Evolutionary conservation across 768 basidiomycete genomes (phyloP), one percentile per base, ranked within the genome.

Genomic region (Russula earlei): DNA sequence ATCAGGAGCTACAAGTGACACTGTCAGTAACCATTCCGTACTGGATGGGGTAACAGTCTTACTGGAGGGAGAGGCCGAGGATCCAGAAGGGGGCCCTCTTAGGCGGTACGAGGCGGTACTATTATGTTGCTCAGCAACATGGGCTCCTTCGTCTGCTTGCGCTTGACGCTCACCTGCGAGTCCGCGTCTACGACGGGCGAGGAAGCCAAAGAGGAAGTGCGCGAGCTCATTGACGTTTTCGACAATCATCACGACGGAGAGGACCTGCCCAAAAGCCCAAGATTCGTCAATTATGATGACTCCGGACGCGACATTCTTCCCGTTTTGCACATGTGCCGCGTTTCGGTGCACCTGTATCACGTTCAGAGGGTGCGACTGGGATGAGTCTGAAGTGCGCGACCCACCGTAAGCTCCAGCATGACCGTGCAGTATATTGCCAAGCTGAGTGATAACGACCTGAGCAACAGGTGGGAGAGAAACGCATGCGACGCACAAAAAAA

Each of bases 241-340:
- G 8, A 52, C 12, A 17, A 58, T 52, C 59, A 58, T 58, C 29
- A 59, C 56, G 31, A 47, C 25, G 17, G 59, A 6, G 20, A 60
- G 51, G 36, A 52, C 25, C 42, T 60, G 59, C 15, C 59, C 59
- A 46, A 60, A 60, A 6, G 19, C 33, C 56, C 59, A 60, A 12
- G 29, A 9, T 4, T 52, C 3, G 17, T 53, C 43, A 10, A 50
- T 4, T 0, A 4, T 0, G 45, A 60, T 56, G 20, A 49, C 8
- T 17, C 57, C 57, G 5, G 36, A 20, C 8, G 9, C 34, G 14
- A 12, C 14, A 1, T 45, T 24, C 33, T 20, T 48, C 47, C 22
- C 22, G 22, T 47, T 8, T 3, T 6, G 3, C 10, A 46, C 0
- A 3, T 47, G 22, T 24, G 24, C 48, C 24, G 4, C 1, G 25